Evolutionary conservation across 768 basidiomycete genomes (phyloP).

Genomic region (Dacryopinax primogenitus): DNA sequence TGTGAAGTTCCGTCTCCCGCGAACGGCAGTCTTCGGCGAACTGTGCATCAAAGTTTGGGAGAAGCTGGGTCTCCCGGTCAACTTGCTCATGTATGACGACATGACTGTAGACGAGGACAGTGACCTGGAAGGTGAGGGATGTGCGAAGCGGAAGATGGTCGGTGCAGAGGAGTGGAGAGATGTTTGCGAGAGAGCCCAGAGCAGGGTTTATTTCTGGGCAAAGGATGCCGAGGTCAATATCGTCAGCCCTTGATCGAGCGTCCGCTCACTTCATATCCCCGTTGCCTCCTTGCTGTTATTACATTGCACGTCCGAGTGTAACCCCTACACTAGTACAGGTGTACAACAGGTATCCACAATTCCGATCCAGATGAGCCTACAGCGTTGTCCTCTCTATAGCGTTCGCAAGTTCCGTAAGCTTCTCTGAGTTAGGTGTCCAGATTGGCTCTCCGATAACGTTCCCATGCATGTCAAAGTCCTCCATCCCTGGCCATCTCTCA

Average conservation of each 20-base stretch:
- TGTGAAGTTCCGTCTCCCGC: conserved; percentile 1
- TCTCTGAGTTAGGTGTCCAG: neutral
- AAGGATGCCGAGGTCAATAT: neutral
- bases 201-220: conserved; percentile 5
- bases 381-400: neutral
- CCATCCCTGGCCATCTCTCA: neutral
- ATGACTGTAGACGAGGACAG: neutral
- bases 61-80: conserved; percentile 2
- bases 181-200: neutral
- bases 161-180: conserved; percentile 1
- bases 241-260: neutral
- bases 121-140: neutral
- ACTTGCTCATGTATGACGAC: neutral
- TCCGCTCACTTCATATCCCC: neutral
- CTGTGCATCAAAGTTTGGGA: conserved; percentile 8
- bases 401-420: neutral
- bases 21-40: neutral
- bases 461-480: neutral
- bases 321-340: neutral
- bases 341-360: neutral
- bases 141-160: neutral
- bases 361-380: neutral
- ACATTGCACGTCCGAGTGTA: conserved; percentile 4
- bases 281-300: neutral
- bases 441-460: neutral